These are phyloP conservation scores for Botrytis porri DNA, from an alignment of 2,329 filamentous ascomycete genomes.

Conservation along the genomic window DNA sequence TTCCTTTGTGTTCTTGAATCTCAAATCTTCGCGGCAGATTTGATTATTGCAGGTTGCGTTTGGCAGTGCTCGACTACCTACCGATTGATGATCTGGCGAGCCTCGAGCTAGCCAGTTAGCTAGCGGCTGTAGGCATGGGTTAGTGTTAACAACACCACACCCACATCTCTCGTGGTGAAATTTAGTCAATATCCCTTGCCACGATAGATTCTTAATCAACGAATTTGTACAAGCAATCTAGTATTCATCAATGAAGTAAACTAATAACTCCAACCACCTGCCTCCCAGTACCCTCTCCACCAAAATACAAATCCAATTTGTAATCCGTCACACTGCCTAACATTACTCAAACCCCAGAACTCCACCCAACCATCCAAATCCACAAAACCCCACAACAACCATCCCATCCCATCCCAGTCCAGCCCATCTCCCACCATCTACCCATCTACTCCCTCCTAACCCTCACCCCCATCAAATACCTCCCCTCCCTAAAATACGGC, in stretches of 20 bases:
- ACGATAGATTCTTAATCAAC: background rate
- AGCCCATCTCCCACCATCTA: too few species aligned
- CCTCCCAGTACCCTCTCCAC: background rate
- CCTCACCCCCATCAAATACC: constrained; percentile 27
- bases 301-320: background rate
- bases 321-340: background rate
- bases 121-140: background rate
- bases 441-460: background rate
- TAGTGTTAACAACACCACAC: background rate
- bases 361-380: background rate
- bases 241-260: background rate
- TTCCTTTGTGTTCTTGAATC: background rate
- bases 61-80: too few species aligned
- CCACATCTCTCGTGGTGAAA: background rate
- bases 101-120: too few species aligned
- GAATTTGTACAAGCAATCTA: too few species aligned
- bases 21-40: background rate
- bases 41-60: background rate
- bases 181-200: background rate
- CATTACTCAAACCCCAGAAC: background rate
- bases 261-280: background rate
- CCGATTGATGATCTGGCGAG: background rate
- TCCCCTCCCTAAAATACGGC: constrained; percentile 29
- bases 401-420: constrained; percentile 26
- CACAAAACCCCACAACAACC: background rate